A percentile compares a stretch with the other conserved stretches of the same genome.
Evolutionary conservation across 2,329 filamentous ascomycete genomes (phyloP).

Genomic region (Monosporascus cannonballus): DNA sequence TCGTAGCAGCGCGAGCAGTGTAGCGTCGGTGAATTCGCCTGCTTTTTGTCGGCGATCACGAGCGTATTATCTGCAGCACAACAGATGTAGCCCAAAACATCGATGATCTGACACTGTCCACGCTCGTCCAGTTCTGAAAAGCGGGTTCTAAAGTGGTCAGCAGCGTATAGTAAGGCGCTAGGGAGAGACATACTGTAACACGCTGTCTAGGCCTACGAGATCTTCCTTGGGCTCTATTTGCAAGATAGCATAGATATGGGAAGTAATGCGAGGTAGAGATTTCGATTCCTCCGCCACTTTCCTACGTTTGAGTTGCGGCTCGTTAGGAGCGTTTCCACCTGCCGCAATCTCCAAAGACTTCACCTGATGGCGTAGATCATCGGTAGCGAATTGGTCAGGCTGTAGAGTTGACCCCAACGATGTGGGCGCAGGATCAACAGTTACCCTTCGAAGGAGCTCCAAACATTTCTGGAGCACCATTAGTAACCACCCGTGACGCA

Average conservation of each 20-base stretch:
- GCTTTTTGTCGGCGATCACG: slow-evolving; percentile 6
- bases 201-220: slow-evolving; percentile 25
- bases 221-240: slow-evolving; percentile 18
- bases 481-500: slow-evolving; percentile 8
- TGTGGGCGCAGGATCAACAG: slow-evolving; percentile 12
- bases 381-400: slow-evolving; percentile 19
- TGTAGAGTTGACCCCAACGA: slow-evolving; percentile 12
- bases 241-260: slow-evolving; percentile 23
- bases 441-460: slow-evolving; percentile 21
- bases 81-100: slow-evolving; percentile 49
- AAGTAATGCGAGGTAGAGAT: slow-evolving; percentile 15
- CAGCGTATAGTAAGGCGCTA: slow-evolving; percentile 4
- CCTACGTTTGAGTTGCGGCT: slow-evolving; percentile 25
- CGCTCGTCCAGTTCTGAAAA: slow-evolving; percentile 43
- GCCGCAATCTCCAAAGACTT: slow-evolving; percentile 12
- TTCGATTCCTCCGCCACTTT: slow-evolving; percentile 20
- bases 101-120: slow-evolving; percentile 46
- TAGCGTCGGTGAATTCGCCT: slow-evolving; percentile 3
- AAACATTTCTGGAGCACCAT: slow-evolving; percentile 24
- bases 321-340: slow-evolving; percentile 1
- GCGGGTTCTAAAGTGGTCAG: slow-evolving; percentile 28
- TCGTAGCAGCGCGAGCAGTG: slow-evolving; percentile 19
- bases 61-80: slow-evolving; percentile 50
- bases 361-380: slow-evolving; percentile 17
- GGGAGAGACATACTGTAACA: slow-evolving; percentile 40